A percentile compares a stretch with the other conserved stretches of the same genome.
Conservation (phyloP, 441 rosid species). For the Populus trichocarpa region DNA sequence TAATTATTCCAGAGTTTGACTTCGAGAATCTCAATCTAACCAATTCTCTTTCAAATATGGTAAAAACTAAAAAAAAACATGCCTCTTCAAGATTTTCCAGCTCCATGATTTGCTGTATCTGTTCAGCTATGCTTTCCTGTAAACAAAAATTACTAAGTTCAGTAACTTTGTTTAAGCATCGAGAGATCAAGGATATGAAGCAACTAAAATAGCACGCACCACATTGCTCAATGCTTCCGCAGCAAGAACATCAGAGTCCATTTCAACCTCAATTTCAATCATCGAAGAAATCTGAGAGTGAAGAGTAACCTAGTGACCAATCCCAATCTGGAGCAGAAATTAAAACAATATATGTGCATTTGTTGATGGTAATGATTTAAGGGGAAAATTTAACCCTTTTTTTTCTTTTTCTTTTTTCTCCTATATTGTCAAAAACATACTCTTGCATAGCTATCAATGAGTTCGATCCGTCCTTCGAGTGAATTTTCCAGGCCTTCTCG, state of each 20-base stretch:
- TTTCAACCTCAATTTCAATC: constrained; percentile 95
- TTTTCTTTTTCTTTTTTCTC: constrained; percentile 5
- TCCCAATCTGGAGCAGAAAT: not conserved
- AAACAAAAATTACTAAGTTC: constrained; percentile 18
- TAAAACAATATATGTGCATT: not conserved
- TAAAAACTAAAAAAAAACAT: constrained; percentile 14
- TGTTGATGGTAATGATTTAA: not conserved
- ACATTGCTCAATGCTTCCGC: constrained; percentile 80
- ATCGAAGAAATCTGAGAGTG: constrained; percentile 75
- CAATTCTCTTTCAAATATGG: not conserved
- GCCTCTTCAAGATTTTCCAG: constrained; percentile 97
- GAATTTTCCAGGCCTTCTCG: constrained; percentile 79
- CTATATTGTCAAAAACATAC: constrained; percentile 37
- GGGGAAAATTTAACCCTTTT: not conserved
- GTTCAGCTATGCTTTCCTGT: constrained; percentile 79
- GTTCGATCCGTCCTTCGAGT: constrained; percentile 73
- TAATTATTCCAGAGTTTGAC: not conserved
- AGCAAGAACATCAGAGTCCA: constrained; percentile 93
- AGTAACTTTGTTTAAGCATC: not conserved
- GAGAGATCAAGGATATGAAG: constrained; percentile 7
- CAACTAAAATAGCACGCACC: constrained; percentile 38
- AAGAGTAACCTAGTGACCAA: constrained; percentile 7
- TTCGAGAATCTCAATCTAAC: not conserved
- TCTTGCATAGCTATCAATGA: constrained; percentile 88
- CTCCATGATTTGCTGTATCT: constrained; percentile 89